phyloP scores from a whole-genome alignment of 352 stramenopile species.

The Phytophthora cactorum region DNA sequence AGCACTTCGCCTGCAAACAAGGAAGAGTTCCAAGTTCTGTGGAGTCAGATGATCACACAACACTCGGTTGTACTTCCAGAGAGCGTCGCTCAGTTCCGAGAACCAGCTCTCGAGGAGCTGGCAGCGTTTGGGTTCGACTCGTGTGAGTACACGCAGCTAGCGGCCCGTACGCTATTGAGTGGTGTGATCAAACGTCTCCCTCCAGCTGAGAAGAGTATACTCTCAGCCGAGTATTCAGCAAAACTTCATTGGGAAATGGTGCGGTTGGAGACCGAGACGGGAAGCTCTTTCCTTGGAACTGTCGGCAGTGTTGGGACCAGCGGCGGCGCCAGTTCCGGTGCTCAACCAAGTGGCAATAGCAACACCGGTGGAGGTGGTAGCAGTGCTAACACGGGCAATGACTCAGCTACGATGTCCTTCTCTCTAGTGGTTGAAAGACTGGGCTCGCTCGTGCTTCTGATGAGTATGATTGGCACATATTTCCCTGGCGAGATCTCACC shows the following conservation, averaged over 20 bases:
- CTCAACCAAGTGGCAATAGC: slow-evolving; percentile 25
- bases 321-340: slow-evolving; percentile 14
- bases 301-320: slow-evolving; percentile 24
- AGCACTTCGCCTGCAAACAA: slow-evolving; percentile 54
- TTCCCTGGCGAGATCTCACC: slow-evolving; percentile 86
- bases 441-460: slow-evolving; percentile 75
- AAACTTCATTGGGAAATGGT: slow-evolving; percentile 85
- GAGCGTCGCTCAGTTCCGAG: slow-evolving; percentile 66
- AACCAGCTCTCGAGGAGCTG: slow-evolving; percentile 76
- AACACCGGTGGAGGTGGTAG: slow-evolving; percentile 43
- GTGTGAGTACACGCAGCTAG: slow-evolving; percentile 80
- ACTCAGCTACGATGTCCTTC: slow-evolving; percentile 36
- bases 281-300: slow-evolving; percentile 35
- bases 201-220: slow-evolving; percentile 40
- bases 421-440: slow-evolving; percentile 58
- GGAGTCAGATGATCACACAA: slow-evolving; percentile 88
- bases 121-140: slow-evolving; percentile 79
- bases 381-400: not conserved
- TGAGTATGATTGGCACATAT: slow-evolving; percentile 89
- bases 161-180: slow-evolving; percentile 70
- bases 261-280: slow-evolving; percentile 70
- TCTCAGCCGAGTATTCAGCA: slow-evolving; percentile 78
- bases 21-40: slow-evolving; percentile 86
- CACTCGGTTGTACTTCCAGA: slow-evolving; percentile 83
- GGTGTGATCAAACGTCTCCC: slow-evolving; percentile 80